These are phyloP conservation scores for Leishmania turanica DNA, from an alignment of 208 protist genomes.

Conservation along the genomic window DNA sequence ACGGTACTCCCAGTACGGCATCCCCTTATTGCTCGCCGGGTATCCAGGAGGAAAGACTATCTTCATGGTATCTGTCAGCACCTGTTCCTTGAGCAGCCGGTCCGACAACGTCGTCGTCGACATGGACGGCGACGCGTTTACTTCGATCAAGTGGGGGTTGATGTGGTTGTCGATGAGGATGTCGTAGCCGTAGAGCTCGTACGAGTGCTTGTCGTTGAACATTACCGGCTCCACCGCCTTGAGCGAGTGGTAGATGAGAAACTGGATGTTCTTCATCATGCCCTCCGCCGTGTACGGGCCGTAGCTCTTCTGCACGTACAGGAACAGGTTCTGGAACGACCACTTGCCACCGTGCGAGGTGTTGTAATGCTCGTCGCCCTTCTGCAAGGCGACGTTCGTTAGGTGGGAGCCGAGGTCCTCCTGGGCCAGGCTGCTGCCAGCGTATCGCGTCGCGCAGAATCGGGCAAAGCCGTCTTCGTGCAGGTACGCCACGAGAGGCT, in stretches of 20 bases:
- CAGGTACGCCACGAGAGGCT: constrained; percentile 93
- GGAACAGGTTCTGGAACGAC: constrained; percentile 83
- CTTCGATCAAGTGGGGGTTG: constrained; percentile 97
- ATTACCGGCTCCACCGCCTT: constrained; percentile 90
- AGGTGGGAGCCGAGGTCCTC: constrained; percentile 94
- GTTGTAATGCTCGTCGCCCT: constrained; percentile 94
- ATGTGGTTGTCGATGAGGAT: constrained; percentile 96
- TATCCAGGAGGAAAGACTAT: constrained; percentile 85
- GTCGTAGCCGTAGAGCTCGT: constrained; percentile 98
- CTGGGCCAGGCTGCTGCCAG: constrained; percentile 47
- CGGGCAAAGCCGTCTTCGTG: constrained; percentile 93
- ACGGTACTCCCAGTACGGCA: constrained; percentile 87
- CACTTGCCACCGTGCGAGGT: constrained; percentile 95
- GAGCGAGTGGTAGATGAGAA: constrained; percentile 93
- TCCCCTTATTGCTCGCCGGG: constrained; percentile 40
- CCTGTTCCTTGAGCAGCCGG: constrained; percentile 82
- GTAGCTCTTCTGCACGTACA: constrained; percentile 84
- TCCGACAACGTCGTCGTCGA: constrained; percentile 85
- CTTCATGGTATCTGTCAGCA: constrained; percentile 81
- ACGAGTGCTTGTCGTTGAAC: constrained; percentile 96
- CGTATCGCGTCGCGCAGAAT: constrained; percentile 95
- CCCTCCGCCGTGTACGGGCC: constrained; percentile 71
- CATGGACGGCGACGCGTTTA: constrained; percentile 94
- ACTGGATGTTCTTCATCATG: constrained; percentile 90
- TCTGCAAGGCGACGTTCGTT: constrained; percentile 98